Evolutionary conservation across 2,329 filamentous ascomycete genomes (phyloP).

Genomic region (Sclerotinia minor): DNA sequence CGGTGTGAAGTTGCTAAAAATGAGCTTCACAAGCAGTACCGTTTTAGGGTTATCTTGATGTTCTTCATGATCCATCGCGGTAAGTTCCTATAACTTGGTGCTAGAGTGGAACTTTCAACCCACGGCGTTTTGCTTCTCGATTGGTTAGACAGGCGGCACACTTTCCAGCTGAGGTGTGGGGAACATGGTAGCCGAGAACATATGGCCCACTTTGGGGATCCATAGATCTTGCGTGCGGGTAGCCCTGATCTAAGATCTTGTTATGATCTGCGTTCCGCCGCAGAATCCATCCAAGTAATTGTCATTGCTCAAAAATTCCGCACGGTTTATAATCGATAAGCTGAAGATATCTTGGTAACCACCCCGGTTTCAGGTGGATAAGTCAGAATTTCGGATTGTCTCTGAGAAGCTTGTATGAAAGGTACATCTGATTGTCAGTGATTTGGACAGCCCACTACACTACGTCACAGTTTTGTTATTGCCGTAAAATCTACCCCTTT

Average conservation of each 20-base stretch:
- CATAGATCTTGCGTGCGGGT: not conserved
- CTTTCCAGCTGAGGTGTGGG: slow-evolving; percentile 2
- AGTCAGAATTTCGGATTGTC: not conserved
- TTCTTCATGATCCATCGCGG: not conserved
- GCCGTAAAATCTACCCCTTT: not conserved
- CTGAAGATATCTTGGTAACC: not conserved
- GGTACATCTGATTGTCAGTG: not conserved
- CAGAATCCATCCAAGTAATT: not conserved
- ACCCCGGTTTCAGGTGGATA: not conserved
- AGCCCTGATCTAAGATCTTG: not conserved
- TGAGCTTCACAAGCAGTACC: not conserved
- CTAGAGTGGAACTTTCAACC: not conserved
- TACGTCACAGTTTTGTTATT: not conserved
- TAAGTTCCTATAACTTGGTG: not conserved
- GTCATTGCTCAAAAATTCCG: not conserved
- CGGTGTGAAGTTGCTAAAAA: not conserved
- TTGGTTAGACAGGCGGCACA: not conserved
- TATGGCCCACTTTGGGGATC: not conserved
- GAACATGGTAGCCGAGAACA: not conserved
- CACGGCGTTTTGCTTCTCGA: not conserved
- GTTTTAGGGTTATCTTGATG: not conserved
- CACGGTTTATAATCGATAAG: not conserved
- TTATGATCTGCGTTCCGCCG: not conserved
- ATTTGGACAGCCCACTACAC: not conserved
- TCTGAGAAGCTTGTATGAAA: not conserved